These are phyloP conservation scores for Microdochium nivale DNA, from an alignment of 2,329 filamentous ascomycete genomes.

Conservation along the genomic window DNA sequence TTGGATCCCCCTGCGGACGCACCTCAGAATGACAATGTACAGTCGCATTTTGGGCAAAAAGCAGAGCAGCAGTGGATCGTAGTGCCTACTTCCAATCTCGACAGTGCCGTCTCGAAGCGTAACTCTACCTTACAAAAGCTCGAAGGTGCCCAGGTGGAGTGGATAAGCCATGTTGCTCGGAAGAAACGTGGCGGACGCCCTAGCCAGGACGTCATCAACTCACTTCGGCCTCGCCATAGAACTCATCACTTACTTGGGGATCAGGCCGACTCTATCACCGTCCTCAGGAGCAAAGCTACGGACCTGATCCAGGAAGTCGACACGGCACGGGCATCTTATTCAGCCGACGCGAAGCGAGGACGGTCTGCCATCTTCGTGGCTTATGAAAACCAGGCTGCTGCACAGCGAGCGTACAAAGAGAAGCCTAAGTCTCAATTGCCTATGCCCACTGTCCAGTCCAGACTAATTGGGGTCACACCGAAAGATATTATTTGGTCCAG, in stretches of 20 bases:
- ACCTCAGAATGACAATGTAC: constrained; percentile 63
- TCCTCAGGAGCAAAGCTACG: background rate
- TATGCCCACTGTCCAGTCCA: constrained; percentile 5
- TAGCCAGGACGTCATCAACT: constrained; percentile 11
- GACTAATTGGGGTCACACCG: constrained; percentile 66
- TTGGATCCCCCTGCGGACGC: constrained; percentile 74
- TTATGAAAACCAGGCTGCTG: constrained; percentile 72
- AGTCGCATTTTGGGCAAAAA: constrained; percentile 67
- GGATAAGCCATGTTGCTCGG: constrained; percentile 57
- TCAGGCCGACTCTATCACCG: background rate
- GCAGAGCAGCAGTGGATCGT: constrained; percentile 81
- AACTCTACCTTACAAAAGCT: constrained; percentile 69
- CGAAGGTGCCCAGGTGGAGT: constrained; percentile 72
- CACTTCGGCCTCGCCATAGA: constrained; percentile 40
- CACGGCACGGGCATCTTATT: background rate
- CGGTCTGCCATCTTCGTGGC: constrained; percentile 82
- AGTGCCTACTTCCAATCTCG: constrained; percentile 64
- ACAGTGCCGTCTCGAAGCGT: constrained; percentile 68
- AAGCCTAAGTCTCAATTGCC: constrained; percentile 12
- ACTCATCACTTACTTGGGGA: constrained; percentile 40
- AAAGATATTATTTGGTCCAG: constrained; percentile 82
- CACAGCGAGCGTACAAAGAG: constrained; percentile 72
- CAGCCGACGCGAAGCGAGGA: constrained; percentile 10
- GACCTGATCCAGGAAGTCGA: constrained; percentile 2
- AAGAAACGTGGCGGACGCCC: constrained; percentile 43